Conservation (phyloP, 2,329 filamentous ascomycete genomes). For the Plectosphaerella sp. region DNA sequence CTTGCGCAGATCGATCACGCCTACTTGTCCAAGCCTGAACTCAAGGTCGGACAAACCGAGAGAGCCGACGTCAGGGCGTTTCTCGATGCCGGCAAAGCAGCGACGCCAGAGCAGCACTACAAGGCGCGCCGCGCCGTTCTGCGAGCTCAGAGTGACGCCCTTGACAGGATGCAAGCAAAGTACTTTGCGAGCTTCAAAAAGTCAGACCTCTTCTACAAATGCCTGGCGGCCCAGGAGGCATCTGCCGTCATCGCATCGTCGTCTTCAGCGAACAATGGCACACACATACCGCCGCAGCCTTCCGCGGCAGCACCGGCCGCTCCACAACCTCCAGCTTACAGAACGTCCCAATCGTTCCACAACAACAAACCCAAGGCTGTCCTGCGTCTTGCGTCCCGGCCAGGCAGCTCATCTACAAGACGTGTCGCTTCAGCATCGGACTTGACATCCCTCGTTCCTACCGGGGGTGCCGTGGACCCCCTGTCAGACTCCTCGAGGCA, state of each 20-base stretch:
- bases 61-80: constrained; percentile 71
- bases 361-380: constrained; percentile 38
- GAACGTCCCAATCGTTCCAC: constrained; percentile 31
- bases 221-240: constrained; percentile 80
- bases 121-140: constrained; percentile 77
- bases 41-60: constrained; percentile 69
- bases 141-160: constrained; percentile 72
- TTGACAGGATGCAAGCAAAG: constrained; percentile 77
- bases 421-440: constrained; percentile 46
- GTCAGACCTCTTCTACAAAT: constrained; percentile 95
- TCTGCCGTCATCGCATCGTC: constrained; percentile 20
- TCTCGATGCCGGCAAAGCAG: constrained; percentile 69
- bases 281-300: constrained; percentile 11
- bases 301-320: constrained; percentile 6
- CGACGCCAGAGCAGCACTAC: constrained; percentile 77
- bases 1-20: constrained; percentile 87
- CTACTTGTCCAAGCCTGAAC: constrained; percentile 77
- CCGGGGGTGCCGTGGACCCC: constrained; percentile 32
- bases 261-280: background rate
- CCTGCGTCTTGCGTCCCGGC: constrained; percentile 36
- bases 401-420: constrained; percentile 32
- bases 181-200: constrained; percentile 85
- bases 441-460: constrained; percentile 31
- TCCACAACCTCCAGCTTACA: constrained; percentile 6
- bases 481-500: constrained; percentile 43